Evolutionary conservation across 2,329 filamentous ascomycete genomes (phyloP).

Genomic region (Beauveria bassiana): DNA sequence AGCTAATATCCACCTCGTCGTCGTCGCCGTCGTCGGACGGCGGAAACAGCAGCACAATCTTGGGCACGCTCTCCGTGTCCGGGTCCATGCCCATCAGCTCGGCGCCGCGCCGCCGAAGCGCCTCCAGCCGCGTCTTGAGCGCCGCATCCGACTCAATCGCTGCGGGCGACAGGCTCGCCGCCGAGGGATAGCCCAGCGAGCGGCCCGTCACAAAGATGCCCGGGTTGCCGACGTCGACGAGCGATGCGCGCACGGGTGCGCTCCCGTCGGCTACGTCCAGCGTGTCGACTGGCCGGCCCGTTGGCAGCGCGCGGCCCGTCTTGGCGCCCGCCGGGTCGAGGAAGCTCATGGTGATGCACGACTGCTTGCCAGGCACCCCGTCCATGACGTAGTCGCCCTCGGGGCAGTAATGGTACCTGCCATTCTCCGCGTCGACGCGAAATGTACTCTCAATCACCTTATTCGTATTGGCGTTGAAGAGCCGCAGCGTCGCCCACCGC

Average conservation of each 20-base stretch:
- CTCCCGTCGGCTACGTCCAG: conserved; percentile 27
- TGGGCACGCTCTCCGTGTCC: conserved; percentile 45
- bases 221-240: conserved; percentile 58
- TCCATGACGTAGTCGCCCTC: conserved; percentile 53
- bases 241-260: conserved; percentile 37
- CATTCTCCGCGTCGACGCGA: conserved; percentile 32
- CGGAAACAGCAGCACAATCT: conserved; percentile 46
- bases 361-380: conserved; percentile 52
- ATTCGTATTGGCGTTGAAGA: conserved; percentile 64
- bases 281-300: conserved; percentile 44
- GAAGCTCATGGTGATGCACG: conserved; percentile 53
- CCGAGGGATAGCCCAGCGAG: conserved; percentile 29
- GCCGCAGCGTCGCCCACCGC: conserved; percentile 41
- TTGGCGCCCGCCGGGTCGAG: conserved; percentile 54
- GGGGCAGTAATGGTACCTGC: conserved; percentile 16
- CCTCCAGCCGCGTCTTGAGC: conserved; percentile 41
- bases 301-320: conserved; percentile 45
- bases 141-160: conserved; percentile 38
- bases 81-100: conserved; percentile 53
- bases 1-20: conserved; percentile 31
- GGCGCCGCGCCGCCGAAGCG: conserved; percentile 49
- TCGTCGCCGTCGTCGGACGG: conserved; percentile 20
- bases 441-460: conserved; percentile 57
- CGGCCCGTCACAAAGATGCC: conserved; percentile 46
- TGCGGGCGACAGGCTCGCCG: conserved; percentile 44